Evolutionary conservation across 164 flowering plant species (phyloP).

Genomic region (Macadamia tetraphylla): DNA sequence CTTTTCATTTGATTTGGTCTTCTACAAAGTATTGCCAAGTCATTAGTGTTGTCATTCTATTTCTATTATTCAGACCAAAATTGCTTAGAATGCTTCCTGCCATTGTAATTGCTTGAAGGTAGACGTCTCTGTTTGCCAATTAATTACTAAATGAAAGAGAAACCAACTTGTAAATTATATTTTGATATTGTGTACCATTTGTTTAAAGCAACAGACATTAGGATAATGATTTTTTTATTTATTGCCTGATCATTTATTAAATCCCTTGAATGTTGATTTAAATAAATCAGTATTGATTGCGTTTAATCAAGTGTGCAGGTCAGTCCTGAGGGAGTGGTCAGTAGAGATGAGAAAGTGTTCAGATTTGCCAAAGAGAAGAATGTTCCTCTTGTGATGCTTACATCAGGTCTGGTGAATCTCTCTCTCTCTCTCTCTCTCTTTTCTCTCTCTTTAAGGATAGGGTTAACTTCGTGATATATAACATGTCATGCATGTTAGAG

Average conservation of each 20-base stretch:
- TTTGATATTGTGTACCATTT: neutral
- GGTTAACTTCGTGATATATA: too few species aligned
- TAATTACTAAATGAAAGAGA: neutral
- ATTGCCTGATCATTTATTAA: too few species aligned
- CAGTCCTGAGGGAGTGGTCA: constrained; percentile 61
- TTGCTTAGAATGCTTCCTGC: neutral
- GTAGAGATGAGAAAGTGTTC: constrained; percentile 87
- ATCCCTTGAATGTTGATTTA: too few species aligned
- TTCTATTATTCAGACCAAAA: neutral
- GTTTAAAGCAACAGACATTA: neutral
- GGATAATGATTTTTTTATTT: neutral
- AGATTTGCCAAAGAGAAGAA: constrained; percentile 66
- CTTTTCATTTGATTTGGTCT: neutral
- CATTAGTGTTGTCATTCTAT: neutral
- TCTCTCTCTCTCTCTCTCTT: too few species aligned
- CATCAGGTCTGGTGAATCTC: constrained; percentile 56
- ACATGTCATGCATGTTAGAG: too few species aligned
- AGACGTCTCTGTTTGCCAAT: neutral
- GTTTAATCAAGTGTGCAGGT: constrained; percentile 41
- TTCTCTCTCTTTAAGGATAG: too few species aligned
- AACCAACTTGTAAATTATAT: neutral
- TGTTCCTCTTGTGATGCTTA: constrained; percentile 80
- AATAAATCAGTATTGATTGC: neutral
- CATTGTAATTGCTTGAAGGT: neutral
- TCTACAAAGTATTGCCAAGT: neutral